Conservation (phyloP, 306 rosid genomes). For the Styphnolobium japonicum region DNA sequence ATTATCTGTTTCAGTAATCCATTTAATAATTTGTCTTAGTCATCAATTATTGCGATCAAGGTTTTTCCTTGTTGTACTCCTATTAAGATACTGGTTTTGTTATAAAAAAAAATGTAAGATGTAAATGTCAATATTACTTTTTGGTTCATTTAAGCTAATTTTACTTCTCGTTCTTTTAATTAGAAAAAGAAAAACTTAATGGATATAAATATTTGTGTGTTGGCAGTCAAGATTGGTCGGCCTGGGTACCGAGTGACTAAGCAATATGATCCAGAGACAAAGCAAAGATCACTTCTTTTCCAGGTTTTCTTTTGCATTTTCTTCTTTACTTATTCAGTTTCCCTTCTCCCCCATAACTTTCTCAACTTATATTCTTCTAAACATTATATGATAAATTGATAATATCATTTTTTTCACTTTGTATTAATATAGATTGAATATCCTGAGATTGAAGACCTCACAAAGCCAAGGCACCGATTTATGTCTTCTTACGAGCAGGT, state of each 20-base stretch:
- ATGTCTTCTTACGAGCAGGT: slow-evolving; percentile 99
- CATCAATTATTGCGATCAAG: neutral
- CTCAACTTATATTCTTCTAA: neutral
- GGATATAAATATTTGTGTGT: neutral
- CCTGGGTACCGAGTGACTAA: slow-evolving; percentile 94
- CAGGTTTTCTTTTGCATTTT: slow-evolving; percentile 48
- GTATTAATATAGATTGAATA: slow-evolving; percentile 70
- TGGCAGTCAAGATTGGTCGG: slow-evolving; percentile 89
- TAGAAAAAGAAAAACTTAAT: neutral
- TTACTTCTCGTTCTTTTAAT: neutral
- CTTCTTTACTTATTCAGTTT: neutral
- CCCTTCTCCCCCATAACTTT: neutral
- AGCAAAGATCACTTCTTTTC: slow-evolving; percentile 91
- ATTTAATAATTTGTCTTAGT: neutral
- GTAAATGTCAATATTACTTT: neutral
- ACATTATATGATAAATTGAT: neutral
- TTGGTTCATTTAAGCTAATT: neutral
- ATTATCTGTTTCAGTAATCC: neutral
- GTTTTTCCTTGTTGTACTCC: neutral
- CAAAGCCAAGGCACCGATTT: slow-evolving; percentile 90
- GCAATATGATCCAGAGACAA: slow-evolving; percentile 88
- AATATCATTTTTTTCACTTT: neutral
- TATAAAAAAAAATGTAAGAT: neutral
- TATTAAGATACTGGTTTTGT: neutral
- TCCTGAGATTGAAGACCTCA: slow-evolving; percentile 93